Evolutionary conservation across 2,329 filamentous ascomycete genomes (phyloP).

Genomic region (Monosporascus ibericus): DNA sequence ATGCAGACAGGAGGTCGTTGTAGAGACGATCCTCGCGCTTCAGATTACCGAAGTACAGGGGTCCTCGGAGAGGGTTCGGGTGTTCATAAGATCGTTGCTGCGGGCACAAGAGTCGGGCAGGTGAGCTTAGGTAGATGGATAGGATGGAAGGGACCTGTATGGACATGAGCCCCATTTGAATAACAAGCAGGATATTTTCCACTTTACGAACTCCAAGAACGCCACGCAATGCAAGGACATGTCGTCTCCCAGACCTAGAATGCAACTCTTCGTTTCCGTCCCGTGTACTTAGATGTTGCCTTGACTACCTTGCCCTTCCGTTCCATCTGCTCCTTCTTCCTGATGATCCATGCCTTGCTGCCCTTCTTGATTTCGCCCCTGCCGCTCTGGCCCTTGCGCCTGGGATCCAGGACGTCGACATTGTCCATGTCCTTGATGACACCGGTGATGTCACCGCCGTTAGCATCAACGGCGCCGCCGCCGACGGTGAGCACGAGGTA

Average conservation of each 20-base stretch:
- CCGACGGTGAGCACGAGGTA: conserved; percentile 93
- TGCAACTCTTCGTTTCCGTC: conserved; percentile 72
- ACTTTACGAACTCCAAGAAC: conserved; percentile 13
- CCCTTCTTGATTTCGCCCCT: conserved; percentile 66
- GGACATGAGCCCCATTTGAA: too few species aligned
- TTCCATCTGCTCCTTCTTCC: conserved; percentile 91
- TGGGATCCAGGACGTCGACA: conserved; percentile 73
- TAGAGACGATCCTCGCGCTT: too few species aligned
- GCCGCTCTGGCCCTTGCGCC: conserved; percentile 43
- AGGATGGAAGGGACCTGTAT: too few species aligned
- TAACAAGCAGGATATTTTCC: neutral
- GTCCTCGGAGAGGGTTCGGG: too few species aligned
- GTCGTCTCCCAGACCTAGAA: conserved; percentile 47
- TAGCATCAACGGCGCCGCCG: conserved; percentile 41
- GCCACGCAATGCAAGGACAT: conserved; percentile 21
- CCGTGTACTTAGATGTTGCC: conserved; percentile 86
- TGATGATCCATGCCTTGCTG: conserved; percentile 75
- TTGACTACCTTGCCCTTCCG: conserved; percentile 93
- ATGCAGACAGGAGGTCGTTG: too few species aligned
- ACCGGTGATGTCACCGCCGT: conserved; percentile 76
- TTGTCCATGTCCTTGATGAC: conserved; percentile 85
- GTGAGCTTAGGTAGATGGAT: too few species aligned
- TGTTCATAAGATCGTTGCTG: too few species aligned
- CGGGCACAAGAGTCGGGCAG: too few species aligned
- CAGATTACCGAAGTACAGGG: too few species aligned